Conservation (phyloP, 306 rosid genomes). For the Inga laurina region DNA sequence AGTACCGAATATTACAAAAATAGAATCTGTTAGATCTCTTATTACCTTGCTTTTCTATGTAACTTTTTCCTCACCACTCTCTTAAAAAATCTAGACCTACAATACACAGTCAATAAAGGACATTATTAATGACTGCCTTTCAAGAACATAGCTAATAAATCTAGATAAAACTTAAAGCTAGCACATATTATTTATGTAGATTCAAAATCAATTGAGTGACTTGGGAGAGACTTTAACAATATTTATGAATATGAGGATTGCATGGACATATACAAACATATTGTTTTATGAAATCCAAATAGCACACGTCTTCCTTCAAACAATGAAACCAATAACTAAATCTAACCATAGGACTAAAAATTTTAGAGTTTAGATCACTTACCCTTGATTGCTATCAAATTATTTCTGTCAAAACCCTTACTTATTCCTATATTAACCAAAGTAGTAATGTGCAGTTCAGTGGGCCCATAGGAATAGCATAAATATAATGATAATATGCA, state of each 20-base stretch:
- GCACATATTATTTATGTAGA: constrained; percentile 11
- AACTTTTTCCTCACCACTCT: background rate
- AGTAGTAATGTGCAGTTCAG: too few species aligned
- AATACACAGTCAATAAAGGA: background rate
- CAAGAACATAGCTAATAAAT: background rate
- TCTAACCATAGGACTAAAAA: too few species aligned
- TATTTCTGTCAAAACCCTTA: too few species aligned
- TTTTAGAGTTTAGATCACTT: too few species aligned
- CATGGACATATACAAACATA: background rate
- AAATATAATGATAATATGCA: too few species aligned
- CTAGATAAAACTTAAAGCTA: background rate
- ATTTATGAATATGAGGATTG: background rate
- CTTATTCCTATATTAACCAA: too few species aligned
- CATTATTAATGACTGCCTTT: background rate
- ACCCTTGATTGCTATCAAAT: too few species aligned
- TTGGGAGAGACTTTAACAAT: background rate
- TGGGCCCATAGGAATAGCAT: too few species aligned
- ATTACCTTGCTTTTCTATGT: background rate
- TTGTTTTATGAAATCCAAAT: background rate
- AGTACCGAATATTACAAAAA: background rate
- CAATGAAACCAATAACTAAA: too few species aligned
- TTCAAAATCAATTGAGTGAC: background rate
- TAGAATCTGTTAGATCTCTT: background rate
- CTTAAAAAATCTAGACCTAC: background rate
- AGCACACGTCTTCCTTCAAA: background rate